Evolutionary conservation across 1,284 basidiomycete species (phyloP).

Genomic region (Pseudozyma sp.): DNA sequence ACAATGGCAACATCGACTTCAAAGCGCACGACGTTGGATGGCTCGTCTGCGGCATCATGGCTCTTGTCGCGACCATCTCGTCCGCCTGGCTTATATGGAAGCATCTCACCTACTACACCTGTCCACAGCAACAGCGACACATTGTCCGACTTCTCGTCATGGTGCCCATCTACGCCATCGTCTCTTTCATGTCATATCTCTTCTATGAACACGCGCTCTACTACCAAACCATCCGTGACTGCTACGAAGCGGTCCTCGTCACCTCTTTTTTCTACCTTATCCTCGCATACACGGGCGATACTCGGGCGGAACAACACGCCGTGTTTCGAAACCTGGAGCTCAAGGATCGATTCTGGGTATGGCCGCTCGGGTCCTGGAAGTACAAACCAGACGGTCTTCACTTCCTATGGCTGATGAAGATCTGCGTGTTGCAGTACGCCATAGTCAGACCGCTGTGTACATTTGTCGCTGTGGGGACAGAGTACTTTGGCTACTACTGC

Average conservation of each 20-base stretch:
- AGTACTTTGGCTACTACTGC: conserved; percentile 79
- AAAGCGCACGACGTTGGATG: conserved; percentile 76
- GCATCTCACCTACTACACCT: conserved; percentile 80
- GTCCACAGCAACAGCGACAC: conserved; percentile 71
- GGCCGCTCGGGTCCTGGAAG: conserved; percentile 76
- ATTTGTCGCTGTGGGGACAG: conserved; percentile 75
- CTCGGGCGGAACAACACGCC: conserved; percentile 75
- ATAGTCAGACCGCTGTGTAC: conserved; percentile 78
- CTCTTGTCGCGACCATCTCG: conserved; percentile 47
- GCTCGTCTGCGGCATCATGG: conserved; percentile 77
- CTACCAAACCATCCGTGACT: conserved; percentile 66
- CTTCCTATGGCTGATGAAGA: conserved; percentile 81
- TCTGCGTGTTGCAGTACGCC: conserved; percentile 83
- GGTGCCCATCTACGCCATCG: conserved; percentile 80
- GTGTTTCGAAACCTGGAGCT: conserved; percentile 73
- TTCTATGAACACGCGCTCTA: conserved; percentile 71
- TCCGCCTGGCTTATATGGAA: conserved; percentile 52
- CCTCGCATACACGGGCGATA: conserved; percentile 78
- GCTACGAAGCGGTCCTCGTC: conserved; percentile 63
- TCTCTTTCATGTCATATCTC: conserved; percentile 78
- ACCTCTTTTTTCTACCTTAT: conserved; percentile 83
- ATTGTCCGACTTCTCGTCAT: conserved; percentile 78
- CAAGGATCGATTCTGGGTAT: conserved; percentile 75
- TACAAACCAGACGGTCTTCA: conserved; percentile 75
- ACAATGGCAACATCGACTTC: conserved; percentile 76